Evolutionary conservation across 2,329 filamentous ascomycete genomes (phyloP).

Genomic region (Cordyceps javanica): DNA sequence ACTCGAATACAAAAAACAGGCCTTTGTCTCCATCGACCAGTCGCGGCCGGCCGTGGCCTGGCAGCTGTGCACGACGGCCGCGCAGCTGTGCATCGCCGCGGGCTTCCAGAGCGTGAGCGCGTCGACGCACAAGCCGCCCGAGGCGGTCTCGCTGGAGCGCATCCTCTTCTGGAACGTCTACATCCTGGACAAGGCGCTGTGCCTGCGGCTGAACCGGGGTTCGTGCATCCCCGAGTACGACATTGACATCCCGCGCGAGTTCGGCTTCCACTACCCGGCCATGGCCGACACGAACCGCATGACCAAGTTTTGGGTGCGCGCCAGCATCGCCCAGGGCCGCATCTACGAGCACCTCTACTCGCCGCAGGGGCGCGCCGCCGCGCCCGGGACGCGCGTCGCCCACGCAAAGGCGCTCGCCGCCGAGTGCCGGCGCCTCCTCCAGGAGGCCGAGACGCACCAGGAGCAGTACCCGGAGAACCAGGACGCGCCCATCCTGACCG

Average conservation of each 20-base stretch:
- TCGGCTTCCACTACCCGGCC: conserved; percentile 35
- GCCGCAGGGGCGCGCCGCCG: conserved; percentile 35
- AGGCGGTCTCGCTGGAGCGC: conserved; percentile 30
- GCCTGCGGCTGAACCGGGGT: conserved; percentile 52
- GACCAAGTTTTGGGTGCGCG: conserved; percentile 47
- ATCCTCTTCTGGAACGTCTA: conserved; percentile 47
- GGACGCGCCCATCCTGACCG: conserved; percentile 33
- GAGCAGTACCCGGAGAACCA: conserved; percentile 32
- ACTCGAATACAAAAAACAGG: conserved; percentile 32
- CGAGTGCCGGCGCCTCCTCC: conserved; percentile 30
- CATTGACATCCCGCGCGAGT: conserved; percentile 42
- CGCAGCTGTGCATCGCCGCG: conserved; percentile 54
- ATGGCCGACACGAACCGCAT: conserved; percentile 24
- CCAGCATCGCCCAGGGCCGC: conserved; percentile 50
- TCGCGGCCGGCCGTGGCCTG: conserved; percentile 57
- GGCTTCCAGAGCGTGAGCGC: conserved; percentile 49
- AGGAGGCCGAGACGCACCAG: conserved; percentile 27
- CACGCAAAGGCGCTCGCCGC: conserved; percentile 33
- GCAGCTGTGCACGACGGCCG: conserved; percentile 53
- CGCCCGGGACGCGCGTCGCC: conserved; percentile 32
- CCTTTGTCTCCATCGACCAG: conserved; percentile 54
- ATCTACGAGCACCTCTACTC: conserved; percentile 52
- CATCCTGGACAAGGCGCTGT: conserved; percentile 51
- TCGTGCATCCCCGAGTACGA: conserved; percentile 55
- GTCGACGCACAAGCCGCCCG: conserved; percentile 27